Evolutionary conservation across 106 monocot species (phyloP), one percentile per base, ranked within the genome.

Genomic region (Agapanthus africanus): DNA sequence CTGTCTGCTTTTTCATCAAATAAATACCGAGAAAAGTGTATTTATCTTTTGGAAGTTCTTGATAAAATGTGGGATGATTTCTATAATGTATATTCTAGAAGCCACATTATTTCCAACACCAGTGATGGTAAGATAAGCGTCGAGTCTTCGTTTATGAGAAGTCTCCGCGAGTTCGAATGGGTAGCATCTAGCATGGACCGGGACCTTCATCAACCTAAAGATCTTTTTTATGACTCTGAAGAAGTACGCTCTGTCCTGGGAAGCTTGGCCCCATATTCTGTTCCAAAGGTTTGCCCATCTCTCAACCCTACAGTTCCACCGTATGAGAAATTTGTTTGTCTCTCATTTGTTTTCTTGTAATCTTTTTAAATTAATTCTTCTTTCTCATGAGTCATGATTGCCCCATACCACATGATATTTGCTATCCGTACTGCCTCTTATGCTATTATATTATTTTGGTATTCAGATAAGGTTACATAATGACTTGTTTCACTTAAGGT

Each of bases 11-110:
- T 90, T 85, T 99, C 99, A 1, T 79, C 79, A 19, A 67, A 76
- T 54, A 84, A 80, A 35, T 65, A 40, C 67, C 63, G 85, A 22
- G 78, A 80, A 35, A 89, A 82, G 54, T 88, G 83, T 73, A 87
- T 79, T 35, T 93, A 81, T 83, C 86, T 99, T 80, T 75, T 99
- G 59, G 99, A 93, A 80, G 75, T 93, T 71, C 81, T 99, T 73
- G 93, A 99, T 73, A 84, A 83, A 65, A 64, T 90, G 75, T 99
- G 99, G 99, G 99, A 99, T 85, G 83, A 90, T 68, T 54, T 38
- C 74, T 91, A 85, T 77, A 73, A 80, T 77, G 70, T 42, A 28
- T 66, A 66, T 66, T 59, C 73, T 37, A 79, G 60, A 64, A 71
- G 42, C 42, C 63, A 28, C 44, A 27, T 72, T 25, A 44, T 52